These are phyloP conservation scores for Aspergillus awamori DNA, from an alignment of 2,329 filamentous ascomycete genomes.

Conservation along the genomic window DNA sequence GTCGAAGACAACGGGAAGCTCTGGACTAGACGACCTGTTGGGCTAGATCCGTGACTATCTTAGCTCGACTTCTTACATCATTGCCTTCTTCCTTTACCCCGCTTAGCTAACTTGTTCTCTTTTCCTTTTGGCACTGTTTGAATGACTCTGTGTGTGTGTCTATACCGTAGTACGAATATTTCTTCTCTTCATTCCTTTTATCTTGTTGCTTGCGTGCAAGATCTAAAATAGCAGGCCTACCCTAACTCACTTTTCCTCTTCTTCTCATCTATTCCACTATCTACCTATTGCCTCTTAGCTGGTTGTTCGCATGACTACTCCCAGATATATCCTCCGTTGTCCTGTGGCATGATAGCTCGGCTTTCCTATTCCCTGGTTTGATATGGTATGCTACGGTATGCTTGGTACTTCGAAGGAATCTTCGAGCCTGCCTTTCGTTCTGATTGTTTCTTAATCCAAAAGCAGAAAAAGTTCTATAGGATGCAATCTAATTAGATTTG, in stretches of 20 bases:
- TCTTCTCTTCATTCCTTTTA: not conserved
- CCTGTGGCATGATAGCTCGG: too few relatives aligned
- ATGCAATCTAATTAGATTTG: not conserved
- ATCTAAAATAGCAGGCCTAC: slow-evolving; percentile 10
- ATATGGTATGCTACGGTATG: too few relatives aligned
- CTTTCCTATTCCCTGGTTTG: too few relatives aligned
- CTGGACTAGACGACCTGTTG: slow-evolving; percentile 45
- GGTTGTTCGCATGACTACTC: too few relatives aligned
- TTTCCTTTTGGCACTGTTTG: slow-evolving; percentile 4
- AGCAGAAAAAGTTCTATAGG: not conserved
- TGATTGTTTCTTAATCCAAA: too few relatives aligned
- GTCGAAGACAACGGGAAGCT: slow-evolving; percentile 36
- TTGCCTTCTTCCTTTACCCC: not conserved
- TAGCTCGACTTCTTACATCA: slow-evolving; percentile 9
- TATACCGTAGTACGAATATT: slow-evolving; percentile 8
- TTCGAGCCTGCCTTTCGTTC: too few relatives aligned
- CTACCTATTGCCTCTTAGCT: not conserved
- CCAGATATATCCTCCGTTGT: too few relatives aligned
- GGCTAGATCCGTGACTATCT: slow-evolving; percentile 30
- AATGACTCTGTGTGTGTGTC: slow-evolving; percentile 3
- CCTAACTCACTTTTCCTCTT: not conserved
- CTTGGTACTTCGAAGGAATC: too few relatives aligned
- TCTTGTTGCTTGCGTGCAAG: slow-evolving; percentile 13
- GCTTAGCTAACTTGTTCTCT: not conserved
- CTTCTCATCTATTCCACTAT: slow-evolving; percentile 1